Conservation (phyloP, 2,329 filamentous ascomycete genomes). For the Graphium sp. region DNA sequence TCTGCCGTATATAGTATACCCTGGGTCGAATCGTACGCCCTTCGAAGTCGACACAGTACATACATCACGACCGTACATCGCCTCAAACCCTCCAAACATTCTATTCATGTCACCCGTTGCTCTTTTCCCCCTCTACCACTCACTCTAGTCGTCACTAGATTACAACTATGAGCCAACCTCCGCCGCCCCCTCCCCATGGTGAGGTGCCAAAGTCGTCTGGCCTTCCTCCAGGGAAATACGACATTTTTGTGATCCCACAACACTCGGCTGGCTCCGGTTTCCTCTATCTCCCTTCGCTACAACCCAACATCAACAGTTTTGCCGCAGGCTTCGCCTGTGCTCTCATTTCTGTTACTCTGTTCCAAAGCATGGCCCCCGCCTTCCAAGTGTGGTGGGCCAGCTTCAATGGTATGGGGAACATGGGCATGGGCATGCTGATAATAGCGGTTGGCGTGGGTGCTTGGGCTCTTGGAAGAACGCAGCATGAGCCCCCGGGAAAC, state of each 20-base stretch:
- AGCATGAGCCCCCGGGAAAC: no score
- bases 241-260: constrained; percentile 92
- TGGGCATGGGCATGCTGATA: constrained; percentile 56
- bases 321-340: constrained; percentile 71
- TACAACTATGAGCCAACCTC: constrained; percentile 31
- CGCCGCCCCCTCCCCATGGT: constrained; percentile 76
- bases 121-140: not conserved
- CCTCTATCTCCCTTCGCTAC: constrained; percentile 80
- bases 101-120: not conserved
- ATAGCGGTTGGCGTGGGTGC: constrained; percentile 59
- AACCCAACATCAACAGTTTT: constrained; percentile 80
- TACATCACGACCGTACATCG: no score
- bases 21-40: no score
- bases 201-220: constrained; percentile 53
- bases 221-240: constrained; percentile 79
- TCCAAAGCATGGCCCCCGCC: constrained; percentile 55
- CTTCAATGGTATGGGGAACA: constrained; percentile 54
- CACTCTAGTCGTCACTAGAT: no score
- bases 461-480: constrained; percentile 41
- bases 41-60: no score
- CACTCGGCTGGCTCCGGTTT: constrained; percentile 82
- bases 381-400: constrained; percentile 57
- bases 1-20: no score
- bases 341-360: constrained; percentile 55
- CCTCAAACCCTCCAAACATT: no score